Percentiles rank a stretch among this genome's conserved stretches.
phyloP scores from a whole-genome alignment of 495 filamentous ascomycete genomes.

The Amniculicola lignicola region DNA sequence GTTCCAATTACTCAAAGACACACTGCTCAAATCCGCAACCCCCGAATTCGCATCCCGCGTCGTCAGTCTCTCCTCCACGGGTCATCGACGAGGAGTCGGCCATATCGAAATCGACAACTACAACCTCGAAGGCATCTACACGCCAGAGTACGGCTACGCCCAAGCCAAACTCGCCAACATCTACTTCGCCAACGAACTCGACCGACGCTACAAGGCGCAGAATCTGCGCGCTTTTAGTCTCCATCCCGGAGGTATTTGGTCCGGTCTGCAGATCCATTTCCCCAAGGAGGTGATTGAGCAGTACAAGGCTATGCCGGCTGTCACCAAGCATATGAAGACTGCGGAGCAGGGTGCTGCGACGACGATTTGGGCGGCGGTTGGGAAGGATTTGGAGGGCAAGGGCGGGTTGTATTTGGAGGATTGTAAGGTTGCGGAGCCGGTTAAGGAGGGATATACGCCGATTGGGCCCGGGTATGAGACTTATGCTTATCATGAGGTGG shows the following conservation, averaged over 20 bases:
- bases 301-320: constrained; percentile 8
- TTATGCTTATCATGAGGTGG: constrained; percentile 26
- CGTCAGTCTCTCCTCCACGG: constrained; percentile 24
- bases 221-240: constrained; percentile 26
- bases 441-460: constrained; percentile 8
- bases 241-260: constrained; percentile 32
- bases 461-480: constrained; percentile 19
- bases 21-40: constrained; percentile 23
- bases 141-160: constrained; percentile 8
- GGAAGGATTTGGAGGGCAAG: constrained; percentile 41
- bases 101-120: constrained; percentile 32
- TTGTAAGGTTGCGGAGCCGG: constrained; percentile 35
- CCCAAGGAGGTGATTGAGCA: constrained; percentile 26
- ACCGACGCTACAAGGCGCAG: constrained; percentile 24
- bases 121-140: constrained; percentile 24
- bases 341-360: constrained; percentile 43
- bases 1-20: constrained; percentile 31
- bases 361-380: constrained; percentile 44
- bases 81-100: constrained; percentile 19
- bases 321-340: constrained; percentile 23
- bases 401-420: constrained; percentile 46
- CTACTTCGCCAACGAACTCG: constrained; percentile 33
- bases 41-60: constrained; percentile 31
- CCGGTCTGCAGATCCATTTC: constrained; percentile 29
- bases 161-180: constrained; percentile 32